Base-by-base conservation (phyloP, 305 asterid species). In the Fraxinus dipetala region DNA sequence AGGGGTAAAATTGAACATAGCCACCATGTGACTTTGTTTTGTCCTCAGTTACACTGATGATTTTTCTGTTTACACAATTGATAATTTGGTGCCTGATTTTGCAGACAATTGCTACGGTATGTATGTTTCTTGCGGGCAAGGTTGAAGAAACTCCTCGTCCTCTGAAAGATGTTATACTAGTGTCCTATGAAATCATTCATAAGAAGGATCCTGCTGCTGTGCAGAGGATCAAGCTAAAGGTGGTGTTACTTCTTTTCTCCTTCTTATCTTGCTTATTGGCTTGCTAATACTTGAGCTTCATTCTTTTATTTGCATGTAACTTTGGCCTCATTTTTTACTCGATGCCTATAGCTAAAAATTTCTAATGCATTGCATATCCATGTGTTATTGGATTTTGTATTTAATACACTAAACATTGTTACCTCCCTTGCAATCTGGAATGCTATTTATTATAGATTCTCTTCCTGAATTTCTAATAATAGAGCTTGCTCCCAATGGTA, bases 121-220 rank as follows among this genome's bases (percentile, higher is more conserved):
- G 98, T 48, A 95, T 95, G 99, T 96, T 96, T 87, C 94, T 96
- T 35, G 98, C 99, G 45, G 99, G 99, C 54, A 96, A 96, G 91
- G 99, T 96, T 85, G 99, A 96, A 90, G 99, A 96, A 92, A 96
- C 99, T 83, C 99, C 99, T 63, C 98, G 97, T 63, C 98, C 99
- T 80, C 87, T 96, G 76, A 94, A 92, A 87, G 97, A 94, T 90
- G 99, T 96, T 11, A 94, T 96, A 84, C 87, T 92, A 36, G 98
- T 94, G 74, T 96, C 99, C 9, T 94, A 96, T 90, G 99, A 94
- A 84, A 91, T 96, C 75, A 90, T 90, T 84, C 93, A 96, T 86
- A 96, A 96, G 81, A 96, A 96, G 90, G 99, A 96, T 84, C 81
- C 98, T 75, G 91, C 92, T 73, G 98, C 96, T 63, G 89, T 83